These are phyloP conservation scores for Platismatia glauca DNA, from an alignment of 495 filamentous ascomycete genomes.

Conservation along the genomic window DNA sequence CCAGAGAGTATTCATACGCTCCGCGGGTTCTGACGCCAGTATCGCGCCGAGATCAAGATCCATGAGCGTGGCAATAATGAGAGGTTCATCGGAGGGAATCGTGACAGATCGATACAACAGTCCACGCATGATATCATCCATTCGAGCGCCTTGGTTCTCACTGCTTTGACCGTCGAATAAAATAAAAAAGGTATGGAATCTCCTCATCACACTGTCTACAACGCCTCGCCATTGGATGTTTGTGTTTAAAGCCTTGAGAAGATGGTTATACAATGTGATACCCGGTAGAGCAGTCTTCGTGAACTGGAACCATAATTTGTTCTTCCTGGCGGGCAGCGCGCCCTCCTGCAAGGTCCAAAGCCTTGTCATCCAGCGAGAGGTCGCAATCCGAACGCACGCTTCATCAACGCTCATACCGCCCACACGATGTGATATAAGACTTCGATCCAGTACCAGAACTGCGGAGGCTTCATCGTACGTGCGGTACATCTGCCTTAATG, in stretches of 20 bases:
- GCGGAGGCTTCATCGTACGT: constrained; percentile 13
- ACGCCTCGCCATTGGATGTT: not conserved
- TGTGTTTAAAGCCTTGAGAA: not conserved
- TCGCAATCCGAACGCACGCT: constrained; percentile 15
- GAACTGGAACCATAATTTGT: constrained; percentile 19
- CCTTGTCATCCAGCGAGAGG: constrained; percentile 16
- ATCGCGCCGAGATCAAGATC: constrained; percentile 19
- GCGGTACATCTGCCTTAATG: constrained; percentile 16
- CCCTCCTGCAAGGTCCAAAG: constrained; percentile 4
- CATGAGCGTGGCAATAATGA: constrained; percentile 30
- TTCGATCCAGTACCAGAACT: constrained; percentile 14
- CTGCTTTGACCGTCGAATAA: constrained; percentile 9
- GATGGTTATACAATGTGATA: constrained; percentile 4
- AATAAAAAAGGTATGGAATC: not conserved
- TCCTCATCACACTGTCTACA: not conserved
- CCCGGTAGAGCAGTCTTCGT: constrained; percentile 12
- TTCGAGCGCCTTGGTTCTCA: not conserved
- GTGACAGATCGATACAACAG: constrained; percentile 27
- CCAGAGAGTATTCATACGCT: constrained; percentile 17
- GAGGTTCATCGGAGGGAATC: constrained; percentile 28
- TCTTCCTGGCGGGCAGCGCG: constrained; percentile 13
- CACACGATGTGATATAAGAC: constrained; percentile 5
- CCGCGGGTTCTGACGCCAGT: constrained; percentile 12
- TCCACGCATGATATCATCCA: constrained; percentile 11
- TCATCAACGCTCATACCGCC: constrained; percentile 15